These are phyloP conservation scores for Pontederia crassipes DNA, from an alignment of 176 grass and related monocot species.

Conservation along the genomic window DNA sequence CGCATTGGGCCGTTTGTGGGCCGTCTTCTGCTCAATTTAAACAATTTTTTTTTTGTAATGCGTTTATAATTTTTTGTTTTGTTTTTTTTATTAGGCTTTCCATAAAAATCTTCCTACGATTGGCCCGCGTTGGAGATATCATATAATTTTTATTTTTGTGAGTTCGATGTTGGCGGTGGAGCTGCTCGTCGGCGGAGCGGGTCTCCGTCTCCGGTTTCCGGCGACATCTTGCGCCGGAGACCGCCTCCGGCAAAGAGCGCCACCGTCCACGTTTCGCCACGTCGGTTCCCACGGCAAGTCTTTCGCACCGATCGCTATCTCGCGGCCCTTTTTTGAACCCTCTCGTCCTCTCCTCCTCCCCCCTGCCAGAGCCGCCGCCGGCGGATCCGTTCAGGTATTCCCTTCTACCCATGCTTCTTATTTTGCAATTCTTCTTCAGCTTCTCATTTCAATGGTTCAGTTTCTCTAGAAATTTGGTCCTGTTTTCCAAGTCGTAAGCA, in stretches of 20 bases:
- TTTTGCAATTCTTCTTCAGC: neutral
- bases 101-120: too few species aligned
- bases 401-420: neutral
- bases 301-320: constrained; percentile 1
- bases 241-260: neutral
- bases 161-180: too few species aligned
- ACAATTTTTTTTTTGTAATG: too few species aligned
- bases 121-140: too few species aligned
- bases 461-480: too few species aligned
- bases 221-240: neutral
- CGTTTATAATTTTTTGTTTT: too few species aligned
- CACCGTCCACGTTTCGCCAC: neutral
- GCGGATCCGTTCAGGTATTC: constrained; percentile 19
- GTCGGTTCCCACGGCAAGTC: constrained; percentile 6
- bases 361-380: constrained; percentile 15
- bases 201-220: neutral
- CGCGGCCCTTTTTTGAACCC: constrained; percentile 14
- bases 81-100: too few species aligned
- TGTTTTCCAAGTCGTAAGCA: too few species aligned
- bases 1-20: too few species aligned
- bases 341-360: constrained; percentile 15
- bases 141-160: too few species aligned
- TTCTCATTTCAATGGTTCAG: neutral
- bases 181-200: too few species aligned
- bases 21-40: too few species aligned